Base-by-base conservation (phyloP, 106 monocot genomes). In the Acorus calamus region DNA sequence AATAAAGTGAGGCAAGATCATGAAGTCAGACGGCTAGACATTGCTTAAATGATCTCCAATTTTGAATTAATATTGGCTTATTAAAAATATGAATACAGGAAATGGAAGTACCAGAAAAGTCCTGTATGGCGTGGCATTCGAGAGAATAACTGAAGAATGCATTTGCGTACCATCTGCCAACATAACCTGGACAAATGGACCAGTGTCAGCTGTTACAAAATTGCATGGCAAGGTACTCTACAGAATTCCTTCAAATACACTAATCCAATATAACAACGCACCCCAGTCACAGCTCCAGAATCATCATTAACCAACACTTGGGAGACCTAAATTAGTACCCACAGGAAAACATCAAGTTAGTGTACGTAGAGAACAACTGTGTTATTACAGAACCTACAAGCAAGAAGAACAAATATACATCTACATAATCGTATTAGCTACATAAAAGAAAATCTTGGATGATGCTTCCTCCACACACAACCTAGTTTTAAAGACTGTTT, bases 121-220 rank as follows among this genome's bases (percentile, higher is more conserved):
- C 63, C 57, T 68, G 76, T 88, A 81, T 63, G 96, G 82, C 3
- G 96, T 98, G 28, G 87, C 88, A 81, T 98, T 98, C 74, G 96
- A 98, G 53, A 98, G 63, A 75, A 98, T 80, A 67, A 83, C 69
- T 61, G 87, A 79, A 64, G 91, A 78, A 70, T 78, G 80, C 65
- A 98, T 73, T 73, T 83, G 61, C 62, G 76, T 83, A 81, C 96
- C 91, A 85, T 98, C 88, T 65, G 60, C 74, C 71, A 98, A 68
- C 45, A 67, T 50, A 41, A 98, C 88, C 91, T 98, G 66, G 11
- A 50, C 28, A 57, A 61, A 42, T 56, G 8, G 60, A 56, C 49
- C 13, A 53, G 55, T 53, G 41, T 50, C 52, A 49, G 13, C 50
- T 14, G 64, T 55, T 47, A 65, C 8, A 57, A 65, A 46, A 67